phyloP scores from a whole-genome alignment of 805 yeast species.

The Cyberlindnera subsufficiens region DNA sequence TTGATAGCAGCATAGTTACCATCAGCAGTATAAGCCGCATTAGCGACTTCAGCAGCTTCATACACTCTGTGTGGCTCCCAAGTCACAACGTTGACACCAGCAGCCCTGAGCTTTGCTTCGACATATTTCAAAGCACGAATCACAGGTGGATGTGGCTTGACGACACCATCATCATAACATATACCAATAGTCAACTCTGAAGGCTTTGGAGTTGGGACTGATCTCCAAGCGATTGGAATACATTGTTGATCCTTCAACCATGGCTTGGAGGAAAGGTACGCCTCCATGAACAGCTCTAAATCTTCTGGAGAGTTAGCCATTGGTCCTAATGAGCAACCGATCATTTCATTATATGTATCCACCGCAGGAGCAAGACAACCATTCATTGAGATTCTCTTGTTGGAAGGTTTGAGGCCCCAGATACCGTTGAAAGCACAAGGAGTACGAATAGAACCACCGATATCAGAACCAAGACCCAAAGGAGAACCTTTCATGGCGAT shows the following conservation, averaged over 20 bases:
- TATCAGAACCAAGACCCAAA: slow-evolving; percentile 63
- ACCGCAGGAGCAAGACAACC: slow-evolving; percentile 9
- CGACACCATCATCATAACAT: slow-evolving; percentile 58
- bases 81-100: slow-evolving; percentile 52
- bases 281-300: slow-evolving; percentile 61
- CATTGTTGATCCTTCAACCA: slow-evolving; percentile 42
- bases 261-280: slow-evolving; percentile 43
- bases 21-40: slow-evolving; percentile 54
- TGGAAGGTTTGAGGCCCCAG: slow-evolving; percentile 59
- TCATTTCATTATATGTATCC: slow-evolving; percentile 39
- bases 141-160: slow-evolving; percentile 64
- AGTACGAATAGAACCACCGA: slow-evolving; percentile 64
- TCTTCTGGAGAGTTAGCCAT: slow-evolving; percentile 60
- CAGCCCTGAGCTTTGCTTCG: slow-evolving; percentile 46
- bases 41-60: slow-evolving; percentile 54
- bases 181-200: slow-evolving; percentile 51
- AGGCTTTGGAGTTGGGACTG: slow-evolving; percentile 31
- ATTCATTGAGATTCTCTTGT: slow-evolving; percentile 42
- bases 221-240: slow-evolving; percentile 35
- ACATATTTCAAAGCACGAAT: slow-evolving; percentile 48
- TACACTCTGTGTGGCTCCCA: slow-evolving; percentile 54
- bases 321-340: slow-evolving; percentile 65
- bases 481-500: slow-evolving; percentile 55
- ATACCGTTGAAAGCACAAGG: slow-evolving; percentile 64
- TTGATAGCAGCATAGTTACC: slow-evolving; percentile 56